These are phyloP conservation scores for Serendipita sp. DNA, from an alignment of 1,284 basidiomycete species.

Conservation along the genomic window DNA sequence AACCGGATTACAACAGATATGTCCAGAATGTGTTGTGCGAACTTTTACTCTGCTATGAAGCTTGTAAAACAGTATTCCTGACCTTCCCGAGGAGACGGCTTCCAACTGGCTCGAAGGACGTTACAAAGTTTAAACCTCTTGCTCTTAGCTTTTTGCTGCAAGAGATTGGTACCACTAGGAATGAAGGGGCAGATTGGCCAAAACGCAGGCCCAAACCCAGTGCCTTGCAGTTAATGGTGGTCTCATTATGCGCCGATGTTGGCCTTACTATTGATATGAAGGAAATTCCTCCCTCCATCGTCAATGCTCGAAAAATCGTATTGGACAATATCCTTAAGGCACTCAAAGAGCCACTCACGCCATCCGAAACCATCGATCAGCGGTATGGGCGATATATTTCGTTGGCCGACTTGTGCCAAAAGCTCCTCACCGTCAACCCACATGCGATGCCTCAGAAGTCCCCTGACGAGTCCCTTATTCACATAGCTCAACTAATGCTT, in stretches of 20 bases:
- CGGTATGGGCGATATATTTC: constrained; percentile 85
- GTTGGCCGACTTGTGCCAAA: constrained; percentile 76
- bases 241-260: constrained; percentile 82
- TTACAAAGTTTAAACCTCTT: constrained; percentile 40
- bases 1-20: constrained; percentile 57
- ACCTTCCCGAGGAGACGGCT: constrained; percentile 60
- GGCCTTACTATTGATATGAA: constrained; percentile 52
- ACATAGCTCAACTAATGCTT: constrained; percentile 94
- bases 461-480: constrained; percentile 71
- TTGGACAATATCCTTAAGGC: constrained; percentile 78
- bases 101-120: constrained; percentile 48
- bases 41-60: constrained; percentile 82
- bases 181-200: constrained; percentile 47
- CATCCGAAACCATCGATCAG: constrained; percentile 47
- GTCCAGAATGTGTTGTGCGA: constrained; percentile 88
- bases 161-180: constrained; percentile 63
- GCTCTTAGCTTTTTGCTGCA: constrained; percentile 66
- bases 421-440: constrained; percentile 65
- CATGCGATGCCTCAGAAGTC: constrained; percentile 43
- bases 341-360: constrained; percentile 63
- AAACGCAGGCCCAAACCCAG: constrained; percentile 55
- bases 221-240: constrained; percentile 51
- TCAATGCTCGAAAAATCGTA: constrained; percentile 79
- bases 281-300: constrained; percentile 62
- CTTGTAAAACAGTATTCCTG: constrained; percentile 80